Conservation (phyloP, 2,329 filamentous ascomycete species). For the Botrytis tulipae region DNA sequence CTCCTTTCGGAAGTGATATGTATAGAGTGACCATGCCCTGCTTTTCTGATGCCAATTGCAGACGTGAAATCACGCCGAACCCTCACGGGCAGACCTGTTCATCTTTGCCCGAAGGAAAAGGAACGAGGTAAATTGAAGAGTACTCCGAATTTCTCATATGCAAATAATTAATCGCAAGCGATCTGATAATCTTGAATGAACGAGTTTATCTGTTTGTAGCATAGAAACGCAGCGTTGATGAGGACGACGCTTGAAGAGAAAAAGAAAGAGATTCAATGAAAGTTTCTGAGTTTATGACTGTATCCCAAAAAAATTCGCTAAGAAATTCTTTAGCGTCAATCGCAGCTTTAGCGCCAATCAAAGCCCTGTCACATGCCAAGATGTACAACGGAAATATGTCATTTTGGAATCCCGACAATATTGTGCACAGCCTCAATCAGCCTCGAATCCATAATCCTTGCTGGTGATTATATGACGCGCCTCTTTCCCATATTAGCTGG, state of each 20-base stretch:
- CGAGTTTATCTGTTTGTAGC: constrained; percentile 68
- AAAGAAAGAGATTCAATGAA: constrained; percentile 5
- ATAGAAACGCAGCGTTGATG: constrained; percentile 95
- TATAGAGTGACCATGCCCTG: constrained; percentile 50
- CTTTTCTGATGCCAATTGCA: constrained; percentile 94
- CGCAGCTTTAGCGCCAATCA: not conserved
- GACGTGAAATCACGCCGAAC: constrained; percentile 77
- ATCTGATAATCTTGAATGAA: constrained; percentile 37
- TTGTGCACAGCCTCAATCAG: constrained; percentile 9
- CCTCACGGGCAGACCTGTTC: constrained; percentile 74
- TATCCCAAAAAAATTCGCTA: constrained; percentile 7
- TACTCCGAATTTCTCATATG: constrained; percentile 99
- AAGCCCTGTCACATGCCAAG: not conserved
- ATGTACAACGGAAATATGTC: not conserved
- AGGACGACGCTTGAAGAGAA: constrained; percentile 65
- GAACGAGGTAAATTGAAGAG: constrained; percentile 65
- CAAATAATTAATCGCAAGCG: constrained; percentile 40
- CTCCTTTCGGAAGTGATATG: constrained; percentile 30
- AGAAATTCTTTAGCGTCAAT: constrained; percentile 4
- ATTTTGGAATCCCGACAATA: not conserved
- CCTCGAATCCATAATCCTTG: constrained; percentile 16
- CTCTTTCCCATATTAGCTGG: not conserved
- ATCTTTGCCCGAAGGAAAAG: constrained; percentile 45
- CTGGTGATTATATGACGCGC: constrained; percentile 8
- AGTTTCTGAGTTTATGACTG: constrained; percentile 1